phyloP scores from a whole-genome alignment of 23 red algal species.

The Chondrus crispus region DNA sequence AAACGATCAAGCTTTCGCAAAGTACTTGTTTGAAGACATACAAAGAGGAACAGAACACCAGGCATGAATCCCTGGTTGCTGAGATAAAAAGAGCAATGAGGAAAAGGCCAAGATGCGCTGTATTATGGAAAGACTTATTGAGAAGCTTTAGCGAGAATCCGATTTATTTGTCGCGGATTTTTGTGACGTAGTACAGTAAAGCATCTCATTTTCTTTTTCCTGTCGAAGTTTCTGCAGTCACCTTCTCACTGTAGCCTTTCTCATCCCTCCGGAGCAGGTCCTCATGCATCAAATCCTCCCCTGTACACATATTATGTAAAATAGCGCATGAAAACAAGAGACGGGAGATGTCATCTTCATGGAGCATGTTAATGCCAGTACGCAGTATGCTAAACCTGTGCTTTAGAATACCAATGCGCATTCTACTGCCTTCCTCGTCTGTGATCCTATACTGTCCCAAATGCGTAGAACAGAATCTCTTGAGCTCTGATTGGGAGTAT shows the following conservation, averaged over 20 bases:
- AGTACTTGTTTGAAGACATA: neutral
- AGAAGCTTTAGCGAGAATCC: neutral
- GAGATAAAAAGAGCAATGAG: neutral
- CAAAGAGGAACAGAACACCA: neutral
- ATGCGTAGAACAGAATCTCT: neutral
- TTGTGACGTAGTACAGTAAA: neutral
- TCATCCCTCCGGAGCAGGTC: neutral
- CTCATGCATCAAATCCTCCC: neutral
- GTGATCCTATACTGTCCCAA: neutral
- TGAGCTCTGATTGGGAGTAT: neutral
- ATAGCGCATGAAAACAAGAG: neutral
- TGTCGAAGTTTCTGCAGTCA: neutral
- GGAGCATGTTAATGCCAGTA: neutral
- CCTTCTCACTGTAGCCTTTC: neutral
- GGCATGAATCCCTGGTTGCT: neutral
- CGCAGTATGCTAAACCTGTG: constrained; percentile 2
- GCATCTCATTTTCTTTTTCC: neutral
- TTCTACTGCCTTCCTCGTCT: constrained; percentile 7
- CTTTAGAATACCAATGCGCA: constrained; percentile 41
- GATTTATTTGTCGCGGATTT: neutral
- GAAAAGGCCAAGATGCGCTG: neutral
- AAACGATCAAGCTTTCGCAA: neutral
- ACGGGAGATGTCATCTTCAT: constrained; percentile 10
- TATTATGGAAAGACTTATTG: neutral
- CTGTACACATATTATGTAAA: constrained; percentile 21